phyloP scores from a whole-genome alignment of 768 basidiomycete species.

The Tricholomella constricta region DNA sequence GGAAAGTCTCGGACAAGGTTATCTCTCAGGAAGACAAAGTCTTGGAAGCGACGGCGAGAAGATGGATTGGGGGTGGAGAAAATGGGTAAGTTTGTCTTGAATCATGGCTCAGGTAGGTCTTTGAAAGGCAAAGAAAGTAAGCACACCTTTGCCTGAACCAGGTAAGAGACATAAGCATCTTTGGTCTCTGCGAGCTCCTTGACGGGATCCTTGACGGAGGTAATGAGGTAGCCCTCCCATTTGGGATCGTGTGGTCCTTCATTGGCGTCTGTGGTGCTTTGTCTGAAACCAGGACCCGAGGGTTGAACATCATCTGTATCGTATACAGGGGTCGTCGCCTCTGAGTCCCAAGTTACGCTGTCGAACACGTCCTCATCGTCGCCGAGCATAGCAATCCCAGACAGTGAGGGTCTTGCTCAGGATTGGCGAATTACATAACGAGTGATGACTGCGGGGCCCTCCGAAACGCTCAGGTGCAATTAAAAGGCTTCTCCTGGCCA shows the following conservation, averaged over 20 bases:
- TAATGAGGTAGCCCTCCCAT: slow-evolving; percentile 87
- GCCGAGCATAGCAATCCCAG: slow-evolving; percentile 60
- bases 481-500: slow-evolving; percentile 21
- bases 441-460: slow-evolving; percentile 21
- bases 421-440: slow-evolving; percentile 14
- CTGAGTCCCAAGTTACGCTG: slow-evolving; percentile 88
- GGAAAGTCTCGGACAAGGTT: slow-evolving; percentile 91
- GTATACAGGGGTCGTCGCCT: slow-evolving; percentile 52
- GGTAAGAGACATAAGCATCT: slow-evolving; percentile 94
- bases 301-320: slow-evolving; percentile 43
- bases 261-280: slow-evolving; percentile 71
- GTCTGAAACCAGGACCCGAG: slow-evolving; percentile 77
- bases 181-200: slow-evolving; percentile 97
- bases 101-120: slow-evolving; percentile 6
- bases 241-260: slow-evolving; percentile 83
- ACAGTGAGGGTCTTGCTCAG: slow-evolving; percentile 10
- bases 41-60: slow-evolving; percentile 89
- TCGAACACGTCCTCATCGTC: slow-evolving; percentile 92
- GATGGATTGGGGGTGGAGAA: slow-evolving; percentile 77
- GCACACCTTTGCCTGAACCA: slow-evolving; percentile 83
- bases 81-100: slow-evolving; percentile 86
- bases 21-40: slow-evolving; percentile 92
- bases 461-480: slow-evolving; percentile 38
- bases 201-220: slow-evolving; percentile 86
- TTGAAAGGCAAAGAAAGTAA: background rate